Evolutionary conservation across 2,329 filamentous ascomycete species (phyloP), one percentile per base, ranked within the genome.

Genomic region (Ophiostoma piceae): DNA sequence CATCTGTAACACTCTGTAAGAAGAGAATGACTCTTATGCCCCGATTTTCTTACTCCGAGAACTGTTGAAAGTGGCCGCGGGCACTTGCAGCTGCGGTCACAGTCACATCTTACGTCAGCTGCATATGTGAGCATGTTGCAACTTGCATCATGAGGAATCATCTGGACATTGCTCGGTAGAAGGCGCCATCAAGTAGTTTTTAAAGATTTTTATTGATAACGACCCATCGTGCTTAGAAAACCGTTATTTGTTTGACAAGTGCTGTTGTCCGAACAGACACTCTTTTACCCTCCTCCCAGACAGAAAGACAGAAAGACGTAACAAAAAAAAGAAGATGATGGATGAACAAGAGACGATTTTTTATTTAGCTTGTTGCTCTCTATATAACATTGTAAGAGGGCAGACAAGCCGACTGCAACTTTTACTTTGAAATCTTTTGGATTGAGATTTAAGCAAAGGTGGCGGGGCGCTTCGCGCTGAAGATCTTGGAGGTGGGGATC

Each of bases 361-460:
- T 41, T 12, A 41, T 14, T 41, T 41, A 14, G 12, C 11, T 9
- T 41, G 11, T 41, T 41, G 39, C 39, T 41, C 39, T 41, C 39
- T 41, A 12, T 41, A 41, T 41, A 35, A 35, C 35, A 35, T 35
- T 35, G 39, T 12, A 41, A 41, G 39, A 41, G 11, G 9, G 12
- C 39, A 41, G 11, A 41, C 39, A 41, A 41, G 39, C 11, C 47
- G 68, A 19, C 43, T 7, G 7, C 16, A 47, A 47, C 41, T 43
- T 43, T 43, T 43, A 16, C 41, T 43, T 16, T 43, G 41, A 43
- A 43, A 43, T 43, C 12, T 14, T 16, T 14, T 43, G 41, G 41
- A 43, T 69, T 64, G 93, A 98, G 26, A 43, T 69, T 66, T 93
- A 98, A 88, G 93, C 95, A 88, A 98, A 98, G 83, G 95, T 99